Evolutionary conservation across 2,329 filamentous ascomycete species (phyloP).

Genomic region (Talaromyces amestolkiae): DNA sequence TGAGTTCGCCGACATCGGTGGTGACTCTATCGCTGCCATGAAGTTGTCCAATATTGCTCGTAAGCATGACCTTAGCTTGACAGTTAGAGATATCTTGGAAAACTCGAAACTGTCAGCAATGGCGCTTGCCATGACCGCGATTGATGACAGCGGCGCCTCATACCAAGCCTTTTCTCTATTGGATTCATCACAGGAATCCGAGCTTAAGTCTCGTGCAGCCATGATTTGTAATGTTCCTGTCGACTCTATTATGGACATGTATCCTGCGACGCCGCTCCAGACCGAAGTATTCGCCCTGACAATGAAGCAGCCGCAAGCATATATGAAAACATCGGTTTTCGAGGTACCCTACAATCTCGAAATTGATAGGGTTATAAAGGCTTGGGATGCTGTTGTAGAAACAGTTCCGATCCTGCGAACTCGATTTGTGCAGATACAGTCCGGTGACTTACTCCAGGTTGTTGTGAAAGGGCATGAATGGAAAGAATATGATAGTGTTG

Average conservation of each 20-base stretch:
- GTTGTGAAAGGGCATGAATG: constrained; percentile 30
- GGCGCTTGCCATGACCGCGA: background rate
- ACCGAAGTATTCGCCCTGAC: constrained; percentile 39
- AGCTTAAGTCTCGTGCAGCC: background rate
- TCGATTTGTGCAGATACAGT: constrained; percentile 28
- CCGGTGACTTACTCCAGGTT: constrained; percentile 35
- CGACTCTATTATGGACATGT: constrained; percentile 21
- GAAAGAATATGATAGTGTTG: constrained; percentile 25
- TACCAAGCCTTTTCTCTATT: background rate
- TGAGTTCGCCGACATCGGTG: constrained; percentile 27
- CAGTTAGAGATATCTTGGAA: background rate
- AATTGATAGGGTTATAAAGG: background rate
- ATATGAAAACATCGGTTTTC: constrained; percentile 2
- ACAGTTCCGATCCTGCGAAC: constrained; percentile 51
- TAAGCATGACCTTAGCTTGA: background rate
- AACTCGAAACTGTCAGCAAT: background rate
- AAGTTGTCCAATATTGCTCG: constrained; percentile 19
- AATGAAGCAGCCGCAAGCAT: background rate
- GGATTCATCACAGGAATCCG: background rate
- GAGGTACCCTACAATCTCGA: background rate
- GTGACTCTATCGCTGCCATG: constrained; percentile 26
- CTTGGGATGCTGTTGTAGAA: constrained; percentile 31
- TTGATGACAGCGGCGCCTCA: background rate
- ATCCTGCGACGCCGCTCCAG: constrained; percentile 45
- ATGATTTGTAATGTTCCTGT: background rate